A percentile compares a stretch with the other conserved stretches of the same genome.
Conservation (phyloP, 176 grass and related monocot genomes). For the Sorghum bicolor region Sorghum_bicolor_NCBIv3 NC_012871.2:21240001-21240500, state of each 20-base stretch:
- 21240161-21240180: neutral
- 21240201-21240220: neutral
- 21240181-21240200: neutral
- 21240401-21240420: conserved; percentile 44
- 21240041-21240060: conserved; percentile 44
- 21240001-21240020: conserved; percentile 48
- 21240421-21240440: conserved; percentile 41
- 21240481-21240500: conserved; percentile 51
- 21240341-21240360: conserved; percentile 72
- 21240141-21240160: conserved; percentile 49
- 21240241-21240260: conserved; percentile 75
- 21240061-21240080: conserved; percentile 70
- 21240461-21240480: conserved; percentile 51
- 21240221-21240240: neutral
- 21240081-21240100: conserved; percentile 72
- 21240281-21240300: conserved; percentile 86
- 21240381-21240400: conserved; percentile 21
- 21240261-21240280: conserved; percentile 84
- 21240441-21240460: conserved; percentile 37
- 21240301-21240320: conserved; percentile 63
- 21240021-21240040: conserved; percentile 55
- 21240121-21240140: conserved; percentile 73
- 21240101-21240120: conserved; percentile 61
- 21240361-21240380: conserved; percentile 31
- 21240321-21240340: conserved; percentile 70